Percentiles rank a stretch among this genome's conserved stretches.
phyloP scores from a whole-genome alignment of 1,284 basidiomycete species.

The Neonothopanus nambi region DNA sequence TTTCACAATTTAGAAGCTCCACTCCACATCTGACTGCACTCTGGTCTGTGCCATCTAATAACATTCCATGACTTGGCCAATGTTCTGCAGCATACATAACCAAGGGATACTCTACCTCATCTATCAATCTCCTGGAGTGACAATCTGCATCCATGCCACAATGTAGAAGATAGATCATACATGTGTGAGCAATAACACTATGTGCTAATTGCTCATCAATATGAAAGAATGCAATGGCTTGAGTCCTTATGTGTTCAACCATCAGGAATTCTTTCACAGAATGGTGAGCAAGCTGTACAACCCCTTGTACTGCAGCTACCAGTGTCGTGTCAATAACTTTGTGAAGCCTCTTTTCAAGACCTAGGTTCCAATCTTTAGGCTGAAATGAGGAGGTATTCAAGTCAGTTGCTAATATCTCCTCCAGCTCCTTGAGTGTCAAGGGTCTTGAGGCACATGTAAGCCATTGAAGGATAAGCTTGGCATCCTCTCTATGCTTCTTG shows the following conservation, averaged over 20 bases:
- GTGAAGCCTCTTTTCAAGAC: not conserved
- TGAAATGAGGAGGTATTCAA: not conserved
- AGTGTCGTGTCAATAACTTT: not conserved
- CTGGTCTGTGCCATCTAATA: not conserved
- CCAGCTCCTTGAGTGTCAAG: not conserved
- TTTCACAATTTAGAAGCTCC: too few species aligned
- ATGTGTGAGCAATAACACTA: not conserved
- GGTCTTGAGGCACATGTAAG: not conserved
- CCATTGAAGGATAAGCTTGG: conserved; percentile 1
- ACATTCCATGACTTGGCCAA: not conserved
- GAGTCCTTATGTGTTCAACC: not conserved
- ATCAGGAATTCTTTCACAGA: conserved; percentile 6
- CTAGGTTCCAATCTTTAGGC: too few species aligned
- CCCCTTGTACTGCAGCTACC: not conserved
- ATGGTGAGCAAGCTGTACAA: too few species aligned
- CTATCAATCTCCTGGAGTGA: too few species aligned
- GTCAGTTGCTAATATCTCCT: not conserved
- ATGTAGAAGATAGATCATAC: too few species aligned
- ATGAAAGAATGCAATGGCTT: not conserved
- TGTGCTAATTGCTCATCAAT: conserved; percentile 2
- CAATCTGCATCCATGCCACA: not conserved
- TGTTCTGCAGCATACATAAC: not conserved
- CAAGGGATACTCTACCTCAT: not conserved
- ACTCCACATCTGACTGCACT: not conserved
- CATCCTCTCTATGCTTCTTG: not conserved